These are phyloP conservation scores for Nelumbo lutea DNA, from an alignment of 164 flowering plant genomes.

Conservation along the genomic window DNA sequence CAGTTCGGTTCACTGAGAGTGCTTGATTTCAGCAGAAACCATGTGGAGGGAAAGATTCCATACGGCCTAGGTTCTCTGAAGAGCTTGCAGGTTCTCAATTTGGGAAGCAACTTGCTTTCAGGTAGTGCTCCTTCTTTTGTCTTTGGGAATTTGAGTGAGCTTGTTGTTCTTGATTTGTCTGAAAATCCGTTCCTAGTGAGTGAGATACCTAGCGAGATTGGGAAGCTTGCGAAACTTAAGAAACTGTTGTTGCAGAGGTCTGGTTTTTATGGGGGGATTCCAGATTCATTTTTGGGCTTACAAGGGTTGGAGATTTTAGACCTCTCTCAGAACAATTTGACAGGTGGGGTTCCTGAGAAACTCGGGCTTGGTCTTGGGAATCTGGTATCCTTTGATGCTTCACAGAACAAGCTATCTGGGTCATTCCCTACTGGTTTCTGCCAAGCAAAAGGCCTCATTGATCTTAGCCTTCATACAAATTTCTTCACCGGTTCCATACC, in stretches of 20 bases:
- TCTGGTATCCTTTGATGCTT: slow-evolving; percentile 66
- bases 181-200: slow-evolving; percentile 52
- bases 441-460: slow-evolving; percentile 35
- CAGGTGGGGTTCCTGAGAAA: slow-evolving; percentile 50
- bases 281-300: slow-evolving; percentile 53
- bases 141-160: slow-evolving; percentile 58
- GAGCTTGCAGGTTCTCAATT: slow-evolving; percentile 54
- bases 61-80: slow-evolving; percentile 42
- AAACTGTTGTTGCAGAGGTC: slow-evolving; percentile 57
- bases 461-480: slow-evolving; percentile 63
- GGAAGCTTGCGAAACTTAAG: slow-evolving; percentile 57
- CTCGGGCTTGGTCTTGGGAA: slow-evolving; percentile 44
- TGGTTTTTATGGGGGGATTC: slow-evolving; percentile 65
- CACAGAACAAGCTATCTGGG: slow-evolving; percentile 66
- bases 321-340: slow-evolving; percentile 71
- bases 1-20: slow-evolving; percentile 43
- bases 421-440: slow-evolving; percentile 64
- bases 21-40: slow-evolving; percentile 72
- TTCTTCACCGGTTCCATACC: slow-evolving; percentile 59
- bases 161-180: slow-evolving; percentile 69
- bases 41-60: slow-evolving; percentile 66
- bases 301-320: slow-evolving; percentile 49
- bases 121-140: slow-evolving; percentile 46
- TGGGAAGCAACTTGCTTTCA: slow-evolving; percentile 69
- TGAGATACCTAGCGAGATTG: slow-evolving; percentile 61